Base-by-base conservation (phyloP, 1,139 yeast species). In the Tardiomyces blankii region DNA sequence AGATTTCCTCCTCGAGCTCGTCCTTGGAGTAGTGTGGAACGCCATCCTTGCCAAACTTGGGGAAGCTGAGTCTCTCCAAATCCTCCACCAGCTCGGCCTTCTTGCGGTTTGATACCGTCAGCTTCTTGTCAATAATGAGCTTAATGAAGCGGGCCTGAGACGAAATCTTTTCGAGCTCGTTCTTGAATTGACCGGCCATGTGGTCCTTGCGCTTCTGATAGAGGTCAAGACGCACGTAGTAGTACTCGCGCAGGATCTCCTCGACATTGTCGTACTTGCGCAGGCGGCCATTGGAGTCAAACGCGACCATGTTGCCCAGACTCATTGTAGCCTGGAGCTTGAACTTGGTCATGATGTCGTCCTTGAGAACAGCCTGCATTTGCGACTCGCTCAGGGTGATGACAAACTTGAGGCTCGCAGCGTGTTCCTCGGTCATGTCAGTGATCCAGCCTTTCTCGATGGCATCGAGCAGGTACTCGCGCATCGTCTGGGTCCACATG, bases 391-490 rank as follows among this genome's bases (percentile, higher is more conserved):
- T 68, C 52, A 93, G 67, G 41, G 80, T 86, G 32, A 93, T 77
- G 30, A 86, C 77, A 60, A 93, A 93, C 54, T 80, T 78, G 52
- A 91, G 80, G 39, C 81, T 83, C 48, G 80, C 73, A 7, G 88
- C 85, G 63, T 91, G 97, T 60, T 91, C 95, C 61, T 91, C 98
- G 56, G 84, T 89, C 80, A 89, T 78, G 66, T 91, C 97, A 54
- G 87, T 89, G 49, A 91, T 87, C 95, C 96, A 91, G 23, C 95
- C 96, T 25, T 55, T 52, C 42, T 56, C 53, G 38, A 88, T 69
- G 19, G 91, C 94, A 44, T 77, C 74, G 49, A 87, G 66, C 53
- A 93, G 69, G 57, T 77, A 85, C 59, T 89, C 96, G 61, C 91
- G 91, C 73, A 89, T 80, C 44, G 80, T 82, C 48, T 84, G 77